Conservation (phyloP, 805 yeast species). For the Ogataea parapolymorpha region DNA sequence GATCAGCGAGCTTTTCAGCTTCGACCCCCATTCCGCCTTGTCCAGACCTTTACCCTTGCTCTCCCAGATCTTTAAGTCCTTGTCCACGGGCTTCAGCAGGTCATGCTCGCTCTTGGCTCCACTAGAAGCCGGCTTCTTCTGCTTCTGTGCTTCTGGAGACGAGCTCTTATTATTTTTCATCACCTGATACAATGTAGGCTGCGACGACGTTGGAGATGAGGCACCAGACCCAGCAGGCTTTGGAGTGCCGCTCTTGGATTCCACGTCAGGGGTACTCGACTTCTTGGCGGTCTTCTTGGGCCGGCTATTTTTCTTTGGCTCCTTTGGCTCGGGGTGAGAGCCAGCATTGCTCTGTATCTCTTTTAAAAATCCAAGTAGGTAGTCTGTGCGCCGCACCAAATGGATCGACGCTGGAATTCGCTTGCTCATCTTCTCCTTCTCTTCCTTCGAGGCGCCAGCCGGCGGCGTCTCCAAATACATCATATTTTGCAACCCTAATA, state of each 20-base stretch:
- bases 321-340: conserved; percentile 6
- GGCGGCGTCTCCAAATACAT: conserved; percentile 57
- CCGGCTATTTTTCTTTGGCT: conserved; percentile 18
- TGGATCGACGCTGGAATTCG: conserved; percentile 92
- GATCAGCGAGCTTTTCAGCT: conserved; percentile 28
- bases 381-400: conserved; percentile 86
- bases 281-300: conserved; percentile 25
- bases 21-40: conserved; percentile 31
- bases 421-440: conserved; percentile 41
- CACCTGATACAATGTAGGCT: conserved; percentile 23
- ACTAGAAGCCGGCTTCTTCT: conserved; percentile 11
- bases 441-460: conserved; percentile 35
- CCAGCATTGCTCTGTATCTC: conserved; percentile 34
- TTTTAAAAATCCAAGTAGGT: conserved; percentile 64
- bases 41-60: conserved; percentile 33
- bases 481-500: conserved; percentile 80
- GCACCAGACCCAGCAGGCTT: conserved; percentile 12
- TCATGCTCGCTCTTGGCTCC: conserved; percentile 21
- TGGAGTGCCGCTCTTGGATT: conserved; percentile 16
- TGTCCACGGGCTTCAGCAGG: conserved; percentile 27
- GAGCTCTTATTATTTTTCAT: conserved; percentile 14
- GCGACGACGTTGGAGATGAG: conserved; percentile 13
- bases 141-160: conserved; percentile 3
- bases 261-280: conserved; percentile 25
- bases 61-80: conserved; percentile 30